A percentile compares a stretch with the other conserved stretches of the same genome.
Conservation (phyloP, 495 filamentous ascomycete species). For the Apodospora peruviana region DNA sequence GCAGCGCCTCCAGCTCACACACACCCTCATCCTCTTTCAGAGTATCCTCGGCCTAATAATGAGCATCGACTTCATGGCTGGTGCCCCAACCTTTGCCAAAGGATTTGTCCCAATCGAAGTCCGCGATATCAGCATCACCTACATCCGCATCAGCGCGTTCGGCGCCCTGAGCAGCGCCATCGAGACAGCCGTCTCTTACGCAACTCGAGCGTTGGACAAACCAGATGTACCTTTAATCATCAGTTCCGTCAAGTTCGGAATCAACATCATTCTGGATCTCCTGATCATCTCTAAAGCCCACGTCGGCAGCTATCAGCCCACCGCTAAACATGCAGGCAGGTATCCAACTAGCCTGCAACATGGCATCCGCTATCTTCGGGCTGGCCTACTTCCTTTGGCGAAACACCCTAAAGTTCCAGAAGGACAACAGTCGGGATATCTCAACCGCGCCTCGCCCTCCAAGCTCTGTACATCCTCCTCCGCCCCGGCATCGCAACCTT, state of each 20-base stretch:
- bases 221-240: slow-evolving; percentile 71
- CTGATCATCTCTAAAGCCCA: slow-evolving; percentile 66
- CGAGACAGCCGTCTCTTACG: slow-evolving; percentile 55
- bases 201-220: slow-evolving; percentile 62
- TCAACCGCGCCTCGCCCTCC: slow-evolving; percentile 16
- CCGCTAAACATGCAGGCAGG: slow-evolving; percentile 58
- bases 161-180: slow-evolving; percentile 56
- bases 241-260: slow-evolving; percentile 52
- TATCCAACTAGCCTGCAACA: slow-evolving; percentile 57
- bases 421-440: not conserved
- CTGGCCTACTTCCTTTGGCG: slow-evolving; percentile 53
- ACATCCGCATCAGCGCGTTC: slow-evolving; percentile 63
- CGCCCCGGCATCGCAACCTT: slow-evolving; percentile 56
- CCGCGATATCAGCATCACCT: slow-evolving; percentile 49
- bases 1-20: slow-evolving; percentile 53
- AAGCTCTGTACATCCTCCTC: slow-evolving; percentile 44
- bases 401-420: slow-evolving; percentile 16
- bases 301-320: slow-evolving; percentile 48
- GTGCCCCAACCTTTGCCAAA: slow-evolving; percentile 49
- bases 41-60: slow-evolving; percentile 51
- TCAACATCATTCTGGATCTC: slow-evolving; percentile 68
- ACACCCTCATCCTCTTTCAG: slow-evolving; percentile 61
- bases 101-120: slow-evolving; percentile 61
- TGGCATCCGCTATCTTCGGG: slow-evolving; percentile 51
- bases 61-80: slow-evolving; percentile 55